Evolutionary conservation across 139 green algal genomes (phyloP).

Genomic region (Closterium sp.): DNA sequence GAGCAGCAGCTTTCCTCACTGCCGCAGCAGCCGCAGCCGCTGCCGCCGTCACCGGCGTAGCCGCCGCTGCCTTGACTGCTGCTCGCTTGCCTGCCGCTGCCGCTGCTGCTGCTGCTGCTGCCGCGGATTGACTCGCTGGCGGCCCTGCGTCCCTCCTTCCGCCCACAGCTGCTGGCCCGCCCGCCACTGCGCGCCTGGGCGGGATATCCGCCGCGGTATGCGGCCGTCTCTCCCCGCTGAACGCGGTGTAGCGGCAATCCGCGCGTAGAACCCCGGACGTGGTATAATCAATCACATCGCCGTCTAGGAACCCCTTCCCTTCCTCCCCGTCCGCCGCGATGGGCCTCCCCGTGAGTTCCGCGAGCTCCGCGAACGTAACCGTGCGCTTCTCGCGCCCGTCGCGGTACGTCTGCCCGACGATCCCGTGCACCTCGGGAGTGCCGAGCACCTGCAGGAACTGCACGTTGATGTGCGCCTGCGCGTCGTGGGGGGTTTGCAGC

Average conservation of each 20-base stretch:
- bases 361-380: background rate
- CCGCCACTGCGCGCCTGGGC: no score
- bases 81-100: no score
- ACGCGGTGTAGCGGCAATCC: conserved; percentile 20
- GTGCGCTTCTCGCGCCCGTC: background rate
- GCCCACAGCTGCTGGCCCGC: background rate
- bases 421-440: conserved; percentile 39
- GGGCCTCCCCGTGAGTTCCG: background rate
- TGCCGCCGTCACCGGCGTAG: background rate
- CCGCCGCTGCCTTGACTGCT: background rate
- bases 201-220: background rate
- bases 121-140: background rate
- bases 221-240: background rate
- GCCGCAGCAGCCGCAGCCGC: no score
- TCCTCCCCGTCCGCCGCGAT: background rate
- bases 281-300: conserved; percentile 7
- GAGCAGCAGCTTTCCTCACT: background rate
- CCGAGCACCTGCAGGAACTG: conserved; percentile 20
- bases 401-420: conserved; percentile 47
- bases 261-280: background rate
- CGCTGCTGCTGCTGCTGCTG: background rate
- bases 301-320: conserved; percentile 25
- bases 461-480: conserved; percentile 31
- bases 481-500: conserved; percentile 34
- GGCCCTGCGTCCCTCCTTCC: background rate